Evolutionary conservation across 352 stramenopile species (phyloP).

Genomic region (Phytopythium delawarense): DNA sequence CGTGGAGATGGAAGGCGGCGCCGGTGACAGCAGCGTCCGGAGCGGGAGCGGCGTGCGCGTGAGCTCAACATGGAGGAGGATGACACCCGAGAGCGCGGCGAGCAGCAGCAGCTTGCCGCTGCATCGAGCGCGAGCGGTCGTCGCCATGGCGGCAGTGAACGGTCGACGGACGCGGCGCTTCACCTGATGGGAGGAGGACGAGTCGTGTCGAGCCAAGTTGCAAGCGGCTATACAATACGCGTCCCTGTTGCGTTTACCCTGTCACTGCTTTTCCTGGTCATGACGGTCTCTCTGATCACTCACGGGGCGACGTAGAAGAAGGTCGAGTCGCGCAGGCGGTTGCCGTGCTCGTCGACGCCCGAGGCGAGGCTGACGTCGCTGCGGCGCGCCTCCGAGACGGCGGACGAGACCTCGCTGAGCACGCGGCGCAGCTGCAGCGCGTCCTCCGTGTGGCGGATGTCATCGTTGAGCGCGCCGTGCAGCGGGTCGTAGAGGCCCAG

Average conservation of each 20-base stretch:
- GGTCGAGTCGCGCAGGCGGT: slow-evolving; percentile 59
- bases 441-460: slow-evolving; percentile 61
- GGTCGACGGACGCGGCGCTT: neutral
- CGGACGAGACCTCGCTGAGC: slow-evolving; percentile 70
- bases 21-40: slow-evolving; percentile 18
- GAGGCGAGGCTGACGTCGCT: slow-evolving; percentile 44
- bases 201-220: neutral
- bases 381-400: slow-evolving; percentile 47
- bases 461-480: slow-evolving; percentile 69
- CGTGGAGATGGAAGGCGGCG: neutral
- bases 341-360: slow-evolving; percentile 21
- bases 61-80: slow-evolving; percentile 27
- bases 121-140: neutral
- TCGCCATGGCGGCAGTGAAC: neutral
- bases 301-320: slow-evolving; percentile 65
- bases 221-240: neutral
- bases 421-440: slow-evolving; percentile 64
- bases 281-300: neutral
- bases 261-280: too few species aligned
- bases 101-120: slow-evolving; percentile 17
- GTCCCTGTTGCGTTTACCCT: neutral
- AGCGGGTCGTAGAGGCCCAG: slow-evolving; percentile 79
- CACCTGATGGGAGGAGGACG: neutral
- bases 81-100: slow-evolving; percentile 18
- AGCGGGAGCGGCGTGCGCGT: slow-evolving; percentile 31